Conservation (phyloP, 768 basidiomycete species). For the Pleurotus eryngii region DNA sequence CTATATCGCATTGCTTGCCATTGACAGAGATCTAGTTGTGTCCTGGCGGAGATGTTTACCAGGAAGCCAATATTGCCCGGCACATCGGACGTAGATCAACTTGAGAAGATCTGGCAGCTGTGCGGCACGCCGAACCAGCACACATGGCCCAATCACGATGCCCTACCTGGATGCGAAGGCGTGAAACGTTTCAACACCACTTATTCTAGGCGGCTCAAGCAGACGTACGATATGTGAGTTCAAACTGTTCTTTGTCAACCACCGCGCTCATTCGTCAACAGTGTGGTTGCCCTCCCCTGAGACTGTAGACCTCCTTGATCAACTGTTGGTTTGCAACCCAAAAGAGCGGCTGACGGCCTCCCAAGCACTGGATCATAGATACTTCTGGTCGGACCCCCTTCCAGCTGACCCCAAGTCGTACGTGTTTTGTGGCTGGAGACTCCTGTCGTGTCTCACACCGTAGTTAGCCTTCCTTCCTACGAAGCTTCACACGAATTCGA, state of each 20-base stretch:
- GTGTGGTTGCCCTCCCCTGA: constrained; percentile 51
- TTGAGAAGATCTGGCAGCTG: constrained; percentile 85
- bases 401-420: constrained; percentile 84
- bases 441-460: background rate
- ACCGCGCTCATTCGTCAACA: constrained; percentile 7
- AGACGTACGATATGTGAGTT: constrained; percentile 58
- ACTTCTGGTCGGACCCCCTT: constrained; percentile 90
- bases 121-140: constrained; percentile 87
- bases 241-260: constrained; percentile 5
- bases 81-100: constrained; percentile 85
- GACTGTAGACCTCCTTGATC: constrained; percentile 80
- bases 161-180: constrained; percentile 76
- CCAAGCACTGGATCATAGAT: constrained; percentile 87
- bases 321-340: constrained; percentile 81
- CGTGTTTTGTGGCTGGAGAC: constrained; percentile 18
- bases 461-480: constrained; percentile 62
- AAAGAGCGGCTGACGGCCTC: constrained; percentile 78
- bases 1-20: background rate
- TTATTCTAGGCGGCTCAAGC: constrained; percentile 52
- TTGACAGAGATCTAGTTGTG: constrained; percentile 54
- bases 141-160: constrained; percentile 75
- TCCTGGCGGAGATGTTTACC: constrained; percentile 95
- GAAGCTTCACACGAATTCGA: constrained; percentile 85
- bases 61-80: constrained; percentile 86
- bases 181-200: constrained; percentile 56